These are phyloP conservation scores for Sparassis latifolia DNA, from an alignment of 1,284 basidiomycete genomes.

Conservation along the genomic window DNA sequence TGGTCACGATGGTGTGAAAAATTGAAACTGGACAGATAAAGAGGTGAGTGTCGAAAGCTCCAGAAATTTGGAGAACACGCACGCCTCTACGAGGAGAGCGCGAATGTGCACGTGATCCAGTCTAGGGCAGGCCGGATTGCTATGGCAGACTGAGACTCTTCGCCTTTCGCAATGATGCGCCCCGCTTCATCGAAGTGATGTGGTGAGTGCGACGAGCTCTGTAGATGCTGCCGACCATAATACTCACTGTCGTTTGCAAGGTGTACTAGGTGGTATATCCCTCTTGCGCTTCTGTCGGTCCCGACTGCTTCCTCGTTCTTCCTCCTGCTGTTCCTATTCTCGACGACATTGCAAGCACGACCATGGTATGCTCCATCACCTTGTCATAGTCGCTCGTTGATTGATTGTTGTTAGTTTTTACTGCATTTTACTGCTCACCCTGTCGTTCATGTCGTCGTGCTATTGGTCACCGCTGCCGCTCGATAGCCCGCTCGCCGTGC, in stretches of 20 bases:
- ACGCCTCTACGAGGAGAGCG: not conserved
- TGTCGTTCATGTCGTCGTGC: slow-evolving; percentile 76
- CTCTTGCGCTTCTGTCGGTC: slow-evolving; percentile 67
- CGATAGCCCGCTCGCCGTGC: slow-evolving; percentile 48
- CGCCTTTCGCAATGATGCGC: no score
- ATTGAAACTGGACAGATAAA: slow-evolving; percentile 13
- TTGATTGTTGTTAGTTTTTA: slow-evolving; percentile 51
- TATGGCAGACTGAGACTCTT: no score
- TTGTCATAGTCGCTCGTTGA: not conserved
- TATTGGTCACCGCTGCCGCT: slow-evolving; percentile 77
- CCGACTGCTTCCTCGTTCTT: slow-evolving; percentile 74
- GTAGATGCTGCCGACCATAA: no score
- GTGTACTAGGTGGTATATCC: slow-evolving; percentile 81
- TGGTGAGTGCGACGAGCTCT: slow-evolving; percentile 22
- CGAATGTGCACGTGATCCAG: not conserved
- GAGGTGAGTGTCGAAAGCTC: slow-evolving; percentile 22
- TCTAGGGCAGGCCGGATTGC: slow-evolving; percentile 5
- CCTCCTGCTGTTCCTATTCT: slow-evolving; percentile 64
- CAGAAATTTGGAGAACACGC: slow-evolving; percentile 31
- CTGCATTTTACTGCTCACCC: slow-evolving; percentile 71
- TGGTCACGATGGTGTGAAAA: slow-evolving; percentile 15
- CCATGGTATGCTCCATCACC: slow-evolving; percentile 54
- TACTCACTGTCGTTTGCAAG: slow-evolving; percentile 25
- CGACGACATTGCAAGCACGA: slow-evolving; percentile 68
- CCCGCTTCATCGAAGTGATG: slow-evolving; percentile 17